Evolutionary conservation across 768 basidiomycete species (phyloP).

Genomic region (Tulasnella sp.): DNA sequence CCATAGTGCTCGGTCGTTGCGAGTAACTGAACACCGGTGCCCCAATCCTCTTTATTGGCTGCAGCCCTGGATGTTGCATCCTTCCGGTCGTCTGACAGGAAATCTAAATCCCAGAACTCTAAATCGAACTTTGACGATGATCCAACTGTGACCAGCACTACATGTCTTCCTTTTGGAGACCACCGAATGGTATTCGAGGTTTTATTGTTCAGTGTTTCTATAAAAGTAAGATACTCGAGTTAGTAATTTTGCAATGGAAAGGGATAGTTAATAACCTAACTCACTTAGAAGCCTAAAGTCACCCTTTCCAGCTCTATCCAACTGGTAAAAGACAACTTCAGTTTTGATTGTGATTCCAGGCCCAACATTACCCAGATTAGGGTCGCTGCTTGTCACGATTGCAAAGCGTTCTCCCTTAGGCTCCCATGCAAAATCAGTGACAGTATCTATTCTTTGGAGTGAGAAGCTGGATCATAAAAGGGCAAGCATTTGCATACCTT

Average conservation of each 20-base stretch:
- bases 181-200: conserved; percentile 91
- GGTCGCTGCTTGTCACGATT: conserved; percentile 86
- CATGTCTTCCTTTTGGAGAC: conserved; percentile 93
- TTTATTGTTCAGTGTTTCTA: conserved; percentile 64
- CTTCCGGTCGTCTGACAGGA: conserved; percentile 48
- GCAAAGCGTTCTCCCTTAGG: conserved; percentile 95
- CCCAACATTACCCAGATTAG: conserved; percentile 79
- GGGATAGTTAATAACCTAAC: conserved; percentile 11
- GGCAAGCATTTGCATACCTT: conserved; percentile 42
- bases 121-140: conserved; percentile 92
- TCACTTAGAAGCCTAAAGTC: conserved; percentile 84
- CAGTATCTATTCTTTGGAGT: conserved; percentile 48
- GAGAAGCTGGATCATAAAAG: not conserved
- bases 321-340: conserved; percentile 89
- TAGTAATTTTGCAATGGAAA: not conserved
- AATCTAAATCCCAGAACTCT: conserved; percentile 98
- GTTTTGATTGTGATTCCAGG: conserved; percentile 94
- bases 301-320: conserved; percentile 73
- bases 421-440: conserved; percentile 96
- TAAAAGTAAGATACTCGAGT: not conserved
- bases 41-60: conserved; percentile 60
- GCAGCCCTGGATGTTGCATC: conserved; percentile 24
- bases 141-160: conserved; percentile 90
- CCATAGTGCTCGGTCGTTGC: conserved; percentile 83
- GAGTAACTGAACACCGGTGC: conserved; percentile 70